Percentiles rank a stretch among this genome's conserved stretches.
Evolutionary conservation across 2,329 filamentous ascomycete genomes (phyloP).

Genomic region (Ascocoryne sarcoides): DNA sequence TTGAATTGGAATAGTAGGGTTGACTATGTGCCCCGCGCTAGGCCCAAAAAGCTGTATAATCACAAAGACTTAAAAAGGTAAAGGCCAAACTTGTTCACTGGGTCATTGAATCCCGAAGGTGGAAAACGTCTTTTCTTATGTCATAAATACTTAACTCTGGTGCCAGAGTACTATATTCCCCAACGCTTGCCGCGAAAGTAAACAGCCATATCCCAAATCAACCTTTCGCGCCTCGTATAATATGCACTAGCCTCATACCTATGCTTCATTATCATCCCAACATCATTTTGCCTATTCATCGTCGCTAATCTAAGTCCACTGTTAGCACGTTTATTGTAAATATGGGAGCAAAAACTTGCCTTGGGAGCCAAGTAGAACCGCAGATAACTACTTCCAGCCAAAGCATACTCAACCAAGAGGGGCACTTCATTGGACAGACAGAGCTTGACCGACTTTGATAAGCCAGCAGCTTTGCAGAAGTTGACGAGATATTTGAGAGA

Average conservation of each 20-base stretch:
- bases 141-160: slow-evolving; percentile 8
- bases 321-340: slow-evolving; percentile 12
- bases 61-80: not conserved
- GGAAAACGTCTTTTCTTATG: slow-evolving; percentile 10
- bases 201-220: slow-evolving; percentile 25
- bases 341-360: slow-evolving; percentile 40
- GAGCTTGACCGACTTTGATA: slow-evolving; percentile 78
- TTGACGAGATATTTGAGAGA: slow-evolving; percentile 99
- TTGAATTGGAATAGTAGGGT: slow-evolving; percentile 14
- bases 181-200: too few species aligned
- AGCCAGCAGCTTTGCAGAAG: slow-evolving; percentile 94
- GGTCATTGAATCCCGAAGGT: slow-evolving; percentile 2
- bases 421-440: slow-evolving; percentile 95
- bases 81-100: too few species aligned
- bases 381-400: slow-evolving; percentile 77
- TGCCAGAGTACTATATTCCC: not conserved
- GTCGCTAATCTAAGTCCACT: slow-evolving; percentile 53
- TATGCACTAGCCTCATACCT: slow-evolving; percentile 22
- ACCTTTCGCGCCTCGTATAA: slow-evolving; percentile 24
- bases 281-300: slow-evolving; percentile 41
- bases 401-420: slow-evolving; percentile 82
- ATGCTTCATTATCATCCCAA: slow-evolving; percentile 20
- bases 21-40: slow-evolving; percentile 10
- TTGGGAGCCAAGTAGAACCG: slow-evolving; percentile 98
- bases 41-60: slow-evolving; percentile 5